Percentiles rank a stretch among this genome's conserved stretches.
These are phyloP conservation scores for Haberlea rhodopensis DNA, from an alignment of 257 asterid species.

Conservation along the genomic window DNA sequence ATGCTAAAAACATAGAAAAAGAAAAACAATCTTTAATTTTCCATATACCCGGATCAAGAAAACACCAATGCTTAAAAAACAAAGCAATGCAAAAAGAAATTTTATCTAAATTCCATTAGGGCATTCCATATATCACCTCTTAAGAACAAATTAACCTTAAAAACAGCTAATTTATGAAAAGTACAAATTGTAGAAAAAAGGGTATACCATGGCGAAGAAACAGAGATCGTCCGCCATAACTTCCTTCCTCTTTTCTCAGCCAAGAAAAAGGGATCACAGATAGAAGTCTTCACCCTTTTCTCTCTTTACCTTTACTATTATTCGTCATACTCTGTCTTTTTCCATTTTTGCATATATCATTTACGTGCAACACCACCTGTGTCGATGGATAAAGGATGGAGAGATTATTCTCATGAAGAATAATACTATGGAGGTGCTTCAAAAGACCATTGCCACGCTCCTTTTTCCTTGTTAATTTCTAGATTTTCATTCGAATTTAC, in stretches of 20 bases:
- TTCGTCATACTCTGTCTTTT: not conserved
- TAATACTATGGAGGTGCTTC: constrained; percentile 24
- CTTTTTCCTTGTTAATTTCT: constrained; percentile 3
- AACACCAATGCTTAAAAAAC: constrained; percentile 11
- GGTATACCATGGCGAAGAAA: constrained; percentile 57
- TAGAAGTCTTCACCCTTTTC: constrained; percentile 45
- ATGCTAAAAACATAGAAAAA: not conserved
- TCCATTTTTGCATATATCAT: constrained; percentile 10
- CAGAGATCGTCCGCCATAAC: constrained; percentile 70
- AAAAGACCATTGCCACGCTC: constrained; percentile 32
- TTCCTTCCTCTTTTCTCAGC: constrained; percentile 24
- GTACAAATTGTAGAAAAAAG: not conserved
- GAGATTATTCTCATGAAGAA: constrained; percentile 37
- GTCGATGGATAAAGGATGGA: constrained; percentile 4
- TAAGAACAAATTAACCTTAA: not conserved
- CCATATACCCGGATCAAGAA: constrained; percentile 37
- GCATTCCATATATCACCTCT: constrained; percentile 12
- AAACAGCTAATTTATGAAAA: constrained; percentile 19
- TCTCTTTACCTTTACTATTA: constrained; percentile 33
- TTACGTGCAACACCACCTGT: constrained; percentile 38
- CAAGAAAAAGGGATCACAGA: constrained; percentile 35
- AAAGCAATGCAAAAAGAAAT: constrained; percentile 1
- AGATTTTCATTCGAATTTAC: constrained; percentile 42
- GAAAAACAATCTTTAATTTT: not conserved
- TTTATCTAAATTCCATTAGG: constrained; percentile 23